phyloP scores from a whole-genome alignment of 2,329 filamentous ascomycete species.

The Akanthomyces uredinophilus region DNA sequence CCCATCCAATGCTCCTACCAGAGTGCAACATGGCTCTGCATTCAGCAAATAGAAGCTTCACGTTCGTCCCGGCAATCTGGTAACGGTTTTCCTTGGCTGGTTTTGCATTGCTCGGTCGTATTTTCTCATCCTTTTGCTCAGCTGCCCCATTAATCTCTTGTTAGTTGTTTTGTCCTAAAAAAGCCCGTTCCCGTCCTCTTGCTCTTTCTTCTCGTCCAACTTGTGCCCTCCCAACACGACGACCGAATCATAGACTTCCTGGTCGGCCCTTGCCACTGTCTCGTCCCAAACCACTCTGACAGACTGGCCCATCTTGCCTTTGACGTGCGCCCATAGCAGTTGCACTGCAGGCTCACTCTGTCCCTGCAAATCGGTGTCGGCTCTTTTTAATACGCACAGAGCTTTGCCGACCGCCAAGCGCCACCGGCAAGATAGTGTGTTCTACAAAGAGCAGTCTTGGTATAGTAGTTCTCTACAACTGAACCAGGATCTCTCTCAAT shows the following conservation, averaged over 20 bases:
- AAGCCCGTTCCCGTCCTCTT: constrained; percentile 4
- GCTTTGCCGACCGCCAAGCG: neutral
- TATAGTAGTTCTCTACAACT: neutral
- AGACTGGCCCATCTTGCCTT: neutral
- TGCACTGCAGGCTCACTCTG: neutral
- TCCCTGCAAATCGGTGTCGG: neutral
- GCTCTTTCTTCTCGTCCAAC: constrained; percentile 1
- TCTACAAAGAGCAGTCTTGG: neutral
- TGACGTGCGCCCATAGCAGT: neutral
- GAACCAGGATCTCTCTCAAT: constrained; percentile 38
- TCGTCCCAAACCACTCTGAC: neutral
- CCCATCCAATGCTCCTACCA: constrained; percentile 11
- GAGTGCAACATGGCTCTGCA: constrained; percentile 14
- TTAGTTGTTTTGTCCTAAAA: constrained; percentile 10
- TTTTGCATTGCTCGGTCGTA: constrained; percentile 12
- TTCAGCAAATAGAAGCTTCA: constrained; percentile 14
- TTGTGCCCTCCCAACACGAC: neutral
- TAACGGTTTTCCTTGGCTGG: constrained; percentile 13
- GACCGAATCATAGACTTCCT: neutral
- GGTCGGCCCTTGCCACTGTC: neutral
- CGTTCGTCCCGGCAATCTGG: constrained; percentile 15
- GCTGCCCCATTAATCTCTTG: constrained; percentile 13
- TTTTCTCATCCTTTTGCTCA: constrained; percentile 13
- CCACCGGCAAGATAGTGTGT: neutral
- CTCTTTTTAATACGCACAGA: neutral